These are phyloP conservation scores for Dothistroma pini DNA, from an alignment of 2,329 filamentous ascomycete species.

Conservation along the genomic window DNA sequence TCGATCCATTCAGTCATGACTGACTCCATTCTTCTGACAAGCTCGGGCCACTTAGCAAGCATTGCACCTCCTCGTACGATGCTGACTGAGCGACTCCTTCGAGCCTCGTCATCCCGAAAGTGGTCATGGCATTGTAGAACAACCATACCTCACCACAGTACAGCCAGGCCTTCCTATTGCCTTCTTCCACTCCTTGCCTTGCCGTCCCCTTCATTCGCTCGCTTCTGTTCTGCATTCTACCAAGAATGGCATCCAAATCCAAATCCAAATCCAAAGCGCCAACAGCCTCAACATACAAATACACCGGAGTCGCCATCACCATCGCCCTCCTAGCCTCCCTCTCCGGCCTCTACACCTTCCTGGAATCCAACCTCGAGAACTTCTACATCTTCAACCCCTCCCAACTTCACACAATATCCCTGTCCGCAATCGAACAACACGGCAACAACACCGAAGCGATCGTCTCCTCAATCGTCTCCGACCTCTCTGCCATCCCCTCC, in stretches of 20 bases:
- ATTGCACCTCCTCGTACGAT: neutral
- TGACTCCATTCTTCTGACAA: neutral
- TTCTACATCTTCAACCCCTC: constrained; percentile 73
- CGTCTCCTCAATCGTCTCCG: constrained; percentile 65
- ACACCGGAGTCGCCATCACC: constrained; percentile 45
- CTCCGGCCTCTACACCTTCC: constrained; percentile 51
- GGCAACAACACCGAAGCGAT: constrained; percentile 71
- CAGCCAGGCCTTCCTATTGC: neutral
- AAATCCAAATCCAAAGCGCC: neutral
- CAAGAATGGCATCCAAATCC: neutral
- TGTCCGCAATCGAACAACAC: constrained; percentile 62
- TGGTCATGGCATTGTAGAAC: neutral
- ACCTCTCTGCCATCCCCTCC: constrained; percentile 54
- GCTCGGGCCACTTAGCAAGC: neutral
- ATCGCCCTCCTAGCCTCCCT: constrained; percentile 55
- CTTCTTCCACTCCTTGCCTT: neutral
- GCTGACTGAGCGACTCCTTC: neutral
- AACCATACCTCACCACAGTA: neutral
- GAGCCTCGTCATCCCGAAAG: neutral
- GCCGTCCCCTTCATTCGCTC: neutral
- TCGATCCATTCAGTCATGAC: neutral
- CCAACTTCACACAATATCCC: constrained; percentile 65
- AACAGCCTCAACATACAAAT: neutral
- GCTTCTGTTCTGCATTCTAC: neutral
- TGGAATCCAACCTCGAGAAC: constrained; percentile 51